These are phyloP conservation scores for Closterium sp. DNA, from an alignment of 139 green algal species.

Conservation along the genomic window DNA sequence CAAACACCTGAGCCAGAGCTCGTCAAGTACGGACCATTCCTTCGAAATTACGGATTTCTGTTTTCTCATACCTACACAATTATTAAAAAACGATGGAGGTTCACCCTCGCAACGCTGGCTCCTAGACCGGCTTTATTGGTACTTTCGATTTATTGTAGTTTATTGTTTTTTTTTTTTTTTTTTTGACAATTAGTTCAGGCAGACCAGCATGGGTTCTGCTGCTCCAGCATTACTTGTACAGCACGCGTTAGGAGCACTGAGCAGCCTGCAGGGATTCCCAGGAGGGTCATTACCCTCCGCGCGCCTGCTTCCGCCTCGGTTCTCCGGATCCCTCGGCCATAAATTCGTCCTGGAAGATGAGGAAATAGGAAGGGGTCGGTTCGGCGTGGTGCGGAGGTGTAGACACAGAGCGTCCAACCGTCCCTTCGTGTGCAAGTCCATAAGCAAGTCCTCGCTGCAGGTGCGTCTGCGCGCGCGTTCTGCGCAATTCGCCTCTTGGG, in stretches of 20 bases:
- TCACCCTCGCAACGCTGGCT: not conserved
- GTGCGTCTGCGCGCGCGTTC: not conserved
- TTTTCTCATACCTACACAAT: not conserved
- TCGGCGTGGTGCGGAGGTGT: constrained; percentile 6
- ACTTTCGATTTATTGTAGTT: not conserved
- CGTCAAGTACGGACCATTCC: not conserved
- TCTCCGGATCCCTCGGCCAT: not conserved
- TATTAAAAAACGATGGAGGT: no score
- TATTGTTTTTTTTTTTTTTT: not conserved
- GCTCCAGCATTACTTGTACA: not conserved
- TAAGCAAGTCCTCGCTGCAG: not conserved
- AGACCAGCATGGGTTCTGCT: not conserved
- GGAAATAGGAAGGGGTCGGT: not conserved
- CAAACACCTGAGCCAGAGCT: not conserved
- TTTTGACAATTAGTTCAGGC: not conserved
- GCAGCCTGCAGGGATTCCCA: not conserved
- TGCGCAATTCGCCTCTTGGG: no score
- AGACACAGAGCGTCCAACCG: not conserved
- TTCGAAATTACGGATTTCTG: not conserved
- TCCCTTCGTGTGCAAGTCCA: not conserved
- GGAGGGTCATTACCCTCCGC: not conserved
- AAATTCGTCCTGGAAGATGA: not conserved
- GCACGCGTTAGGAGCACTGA: not conserved
- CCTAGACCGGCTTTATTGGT: not conserved
- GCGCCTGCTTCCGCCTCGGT: not conserved